These are phyloP conservation scores for Leishmania arabica DNA, from an alignment of 208 protist genomes.

Conservation along the genomic window DNA sequence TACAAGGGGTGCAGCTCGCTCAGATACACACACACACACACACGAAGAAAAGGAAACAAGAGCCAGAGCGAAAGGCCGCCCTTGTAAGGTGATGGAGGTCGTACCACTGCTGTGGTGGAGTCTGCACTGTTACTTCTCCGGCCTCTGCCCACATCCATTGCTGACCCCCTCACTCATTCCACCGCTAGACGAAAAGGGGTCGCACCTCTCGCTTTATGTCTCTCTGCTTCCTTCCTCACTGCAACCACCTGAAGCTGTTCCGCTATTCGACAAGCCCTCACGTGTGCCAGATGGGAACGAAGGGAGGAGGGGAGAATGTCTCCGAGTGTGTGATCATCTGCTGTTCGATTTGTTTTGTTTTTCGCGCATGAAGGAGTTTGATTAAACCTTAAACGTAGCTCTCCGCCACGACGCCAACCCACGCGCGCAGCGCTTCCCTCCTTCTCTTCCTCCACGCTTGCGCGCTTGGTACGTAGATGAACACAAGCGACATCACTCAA, in stretches of 20 bases:
- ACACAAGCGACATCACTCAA: not conserved
- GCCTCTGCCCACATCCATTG: not conserved
- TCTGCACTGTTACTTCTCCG: not conserved
- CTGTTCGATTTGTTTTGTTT: slow-evolving; percentile 1
- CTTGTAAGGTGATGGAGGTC: not conserved
- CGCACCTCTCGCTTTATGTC: not conserved
- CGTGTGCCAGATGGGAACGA: not conserved
- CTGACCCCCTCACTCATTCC: not conserved
- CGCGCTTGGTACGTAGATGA: not conserved
- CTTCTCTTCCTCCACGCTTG: not conserved
- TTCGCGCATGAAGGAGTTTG: slow-evolving; percentile 1
- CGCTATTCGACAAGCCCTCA: not conserved
- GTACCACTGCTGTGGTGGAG: not conserved
- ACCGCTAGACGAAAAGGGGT: not conserved
- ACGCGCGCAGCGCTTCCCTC: not conserved
- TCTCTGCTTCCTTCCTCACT: not conserved
- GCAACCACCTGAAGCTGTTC: not conserved
- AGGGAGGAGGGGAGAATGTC: not conserved
- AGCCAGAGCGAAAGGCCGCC: not conserved
- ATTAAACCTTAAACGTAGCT: slow-evolving; percentile 11
- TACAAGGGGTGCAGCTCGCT: not conserved
- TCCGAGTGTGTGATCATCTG: not conserved
- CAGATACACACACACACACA: too few relatives aligned
- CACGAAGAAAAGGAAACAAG: not conserved
- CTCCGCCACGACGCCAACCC: slow-evolving; percentile 5